These are phyloP conservation scores for Jatropha curcas DNA, from an alignment of 345 rosid genomes.

Conservation along the genomic window DNA sequence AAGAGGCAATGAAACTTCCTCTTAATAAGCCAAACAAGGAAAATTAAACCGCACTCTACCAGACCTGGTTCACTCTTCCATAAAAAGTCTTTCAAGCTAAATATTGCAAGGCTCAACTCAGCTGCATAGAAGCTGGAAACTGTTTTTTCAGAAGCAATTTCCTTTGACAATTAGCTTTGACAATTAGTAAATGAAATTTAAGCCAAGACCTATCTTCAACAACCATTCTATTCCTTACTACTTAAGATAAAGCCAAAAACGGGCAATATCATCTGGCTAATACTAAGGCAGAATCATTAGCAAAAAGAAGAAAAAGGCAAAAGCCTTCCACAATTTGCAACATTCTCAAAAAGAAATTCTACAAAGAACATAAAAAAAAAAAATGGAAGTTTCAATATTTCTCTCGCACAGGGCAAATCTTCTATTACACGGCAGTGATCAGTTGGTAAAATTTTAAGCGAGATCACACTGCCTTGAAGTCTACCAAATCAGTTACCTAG, in stretches of 20 bases:
- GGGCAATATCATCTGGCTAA: not conserved
- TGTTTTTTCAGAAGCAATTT: not conserved
- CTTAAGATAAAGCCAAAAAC: not conserved
- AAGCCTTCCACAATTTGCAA: not conserved
- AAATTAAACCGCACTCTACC: not conserved
- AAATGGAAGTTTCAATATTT: not conserved
- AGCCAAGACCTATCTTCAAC: not conserved
- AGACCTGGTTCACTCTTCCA: not conserved
- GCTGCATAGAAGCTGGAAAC: not conserved
- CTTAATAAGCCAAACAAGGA: not conserved
- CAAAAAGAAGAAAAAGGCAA: too few species aligned
- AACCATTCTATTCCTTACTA: not conserved
- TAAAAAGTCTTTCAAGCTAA: not conserved
- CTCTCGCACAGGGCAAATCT: not conserved
- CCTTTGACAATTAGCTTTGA: too few species aligned
- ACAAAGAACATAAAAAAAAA: not conserved
- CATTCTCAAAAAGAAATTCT: too few species aligned
- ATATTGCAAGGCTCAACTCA: not conserved
- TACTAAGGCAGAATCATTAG: too few species aligned
- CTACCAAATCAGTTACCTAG: not conserved
- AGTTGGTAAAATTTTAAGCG: not conserved
- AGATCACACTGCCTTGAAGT: not conserved
- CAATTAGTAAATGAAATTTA: not conserved
- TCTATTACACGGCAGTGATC: not conserved
- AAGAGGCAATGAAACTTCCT: not conserved